Percentiles rank a stretch among this genome's conserved stretches.
These are phyloP conservation scores for Amoebophrya sp. DNA, from an alignment of 169 alveolate genomes.

Conservation along the genomic window DNA sequence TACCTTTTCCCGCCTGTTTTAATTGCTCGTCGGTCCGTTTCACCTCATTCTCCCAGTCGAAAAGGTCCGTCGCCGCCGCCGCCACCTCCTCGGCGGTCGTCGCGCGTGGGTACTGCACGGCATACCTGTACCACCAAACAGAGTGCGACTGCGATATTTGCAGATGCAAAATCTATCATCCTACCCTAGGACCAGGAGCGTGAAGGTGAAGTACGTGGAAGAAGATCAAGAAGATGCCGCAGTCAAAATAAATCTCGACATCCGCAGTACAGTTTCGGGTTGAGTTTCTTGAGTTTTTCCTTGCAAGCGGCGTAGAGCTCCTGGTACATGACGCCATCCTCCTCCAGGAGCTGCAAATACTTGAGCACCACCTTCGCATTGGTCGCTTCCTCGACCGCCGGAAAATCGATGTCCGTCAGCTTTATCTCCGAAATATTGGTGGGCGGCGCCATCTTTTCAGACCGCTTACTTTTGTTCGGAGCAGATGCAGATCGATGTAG, in stretches of 20 bases:
- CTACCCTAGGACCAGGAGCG: not conserved
- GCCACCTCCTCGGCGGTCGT: not conserved
- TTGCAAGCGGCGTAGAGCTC: not conserved
- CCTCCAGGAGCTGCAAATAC: not conserved
- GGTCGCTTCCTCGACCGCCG: not conserved
- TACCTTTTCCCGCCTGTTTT: not conserved
- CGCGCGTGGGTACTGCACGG: not conserved
- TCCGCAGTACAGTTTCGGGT: too few relatives aligned
- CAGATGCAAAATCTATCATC: not conserved
- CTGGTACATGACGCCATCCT: not conserved
- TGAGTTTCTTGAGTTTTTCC: not conserved
- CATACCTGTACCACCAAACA: not conserved
- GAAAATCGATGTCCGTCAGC: not conserved
- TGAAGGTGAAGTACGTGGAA: too few relatives aligned
- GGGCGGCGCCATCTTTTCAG: not conserved
- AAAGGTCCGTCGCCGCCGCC: not conserved
- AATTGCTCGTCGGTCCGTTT: not conserved
- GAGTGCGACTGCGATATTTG: not conserved
- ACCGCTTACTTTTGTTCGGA: too few relatives aligned
- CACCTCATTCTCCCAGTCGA: not conserved
- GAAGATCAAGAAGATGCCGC: not conserved
- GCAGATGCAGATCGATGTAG: too few relatives aligned
- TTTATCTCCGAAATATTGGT: not conserved
- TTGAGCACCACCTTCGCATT: not conserved
- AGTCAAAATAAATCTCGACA: not conserved